phyloP scores from a whole-genome alignment of 805 yeast species.

The Candida multigemmis region DNA sequence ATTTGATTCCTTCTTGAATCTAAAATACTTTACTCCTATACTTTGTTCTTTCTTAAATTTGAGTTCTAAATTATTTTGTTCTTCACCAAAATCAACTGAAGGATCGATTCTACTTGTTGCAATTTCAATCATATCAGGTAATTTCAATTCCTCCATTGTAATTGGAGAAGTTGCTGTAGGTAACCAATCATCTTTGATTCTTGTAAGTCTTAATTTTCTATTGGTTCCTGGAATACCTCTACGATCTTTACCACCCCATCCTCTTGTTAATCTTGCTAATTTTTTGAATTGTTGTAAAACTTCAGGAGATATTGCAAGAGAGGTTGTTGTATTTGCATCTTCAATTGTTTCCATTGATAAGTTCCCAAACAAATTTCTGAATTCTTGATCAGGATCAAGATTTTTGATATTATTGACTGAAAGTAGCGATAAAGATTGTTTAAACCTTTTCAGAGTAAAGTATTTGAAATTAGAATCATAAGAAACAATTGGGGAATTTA shows the following conservation, averaged over 20 bases:
- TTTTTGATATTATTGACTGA: conserved; percentile 37
- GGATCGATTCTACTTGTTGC: conserved; percentile 25
- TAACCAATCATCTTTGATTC: conserved; percentile 72
- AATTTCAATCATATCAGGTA: conserved; percentile 26
- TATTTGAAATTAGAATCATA: conserved; percentile 35
- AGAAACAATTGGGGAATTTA: conserved; percentile 17
- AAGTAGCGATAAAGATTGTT: conserved; percentile 29
- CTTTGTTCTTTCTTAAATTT: conserved; percentile 21
- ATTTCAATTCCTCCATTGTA: conserved; percentile 44
- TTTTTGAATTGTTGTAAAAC: conserved; percentile 54
- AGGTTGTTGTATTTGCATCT: conserved; percentile 70
- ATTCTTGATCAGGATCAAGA: conserved; percentile 72
- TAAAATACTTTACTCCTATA: conserved; percentile 48
- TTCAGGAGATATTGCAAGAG: conserved; percentile 62
- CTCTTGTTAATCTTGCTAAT: conserved; percentile 50
- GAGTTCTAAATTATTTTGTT: conserved; percentile 14
- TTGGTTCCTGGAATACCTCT: conserved; percentile 66
- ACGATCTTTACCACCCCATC: conserved; percentile 81
- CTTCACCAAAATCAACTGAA: no score
- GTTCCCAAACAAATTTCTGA: conserved; percentile 61
- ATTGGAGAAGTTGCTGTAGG: conserved; percentile 60
- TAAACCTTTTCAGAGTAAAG: conserved; percentile 39
- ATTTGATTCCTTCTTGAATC: conserved; percentile 32
- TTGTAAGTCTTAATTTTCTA: conserved; percentile 58
- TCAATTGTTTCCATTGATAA: conserved; percentile 58